These are phyloP conservation scores for Suillus hirtellus DNA, from an alignment of 768 basidiomycete species.

Conservation along the genomic window DNA sequence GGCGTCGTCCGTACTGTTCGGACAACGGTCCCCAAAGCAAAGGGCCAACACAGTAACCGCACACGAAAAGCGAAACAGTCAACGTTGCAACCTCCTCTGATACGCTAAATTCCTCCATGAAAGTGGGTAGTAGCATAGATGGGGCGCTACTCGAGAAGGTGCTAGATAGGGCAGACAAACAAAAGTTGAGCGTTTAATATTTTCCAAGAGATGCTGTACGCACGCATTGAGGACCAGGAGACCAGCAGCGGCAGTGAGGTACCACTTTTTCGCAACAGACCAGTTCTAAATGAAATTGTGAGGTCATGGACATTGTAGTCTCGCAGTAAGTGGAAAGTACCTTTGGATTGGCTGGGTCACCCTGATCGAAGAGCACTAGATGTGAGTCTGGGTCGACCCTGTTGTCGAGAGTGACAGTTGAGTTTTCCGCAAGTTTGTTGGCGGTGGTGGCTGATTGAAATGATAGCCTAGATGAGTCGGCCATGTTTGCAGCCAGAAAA, in stretches of 20 bases:
- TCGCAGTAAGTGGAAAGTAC: constrained; percentile 27
- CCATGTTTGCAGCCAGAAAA: neutral
- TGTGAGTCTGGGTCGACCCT: constrained; percentile 24
- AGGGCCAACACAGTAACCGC: constrained; percentile 69
- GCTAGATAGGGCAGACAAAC: constrained; percentile 30
- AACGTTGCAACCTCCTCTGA: constrained; percentile 52
- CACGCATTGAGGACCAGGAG: constrained; percentile 58
- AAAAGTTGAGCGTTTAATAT: neutral
- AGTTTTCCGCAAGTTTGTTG: neutral
- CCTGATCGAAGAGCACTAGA: constrained; percentile 32
- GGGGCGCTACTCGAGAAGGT: constrained; percentile 67
- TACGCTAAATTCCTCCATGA: constrained; percentile 50
- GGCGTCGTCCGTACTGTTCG: constrained; percentile 57
- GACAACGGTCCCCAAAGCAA: constrained; percentile 59
- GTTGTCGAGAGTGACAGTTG: neutral
- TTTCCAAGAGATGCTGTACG: constrained; percentile 19
- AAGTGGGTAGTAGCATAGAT: constrained; percentile 44
- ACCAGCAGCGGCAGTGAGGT: constrained; percentile 48
- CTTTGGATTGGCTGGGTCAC: constrained; percentile 49
- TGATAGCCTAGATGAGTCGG: neutral
- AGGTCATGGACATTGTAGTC: constrained; percentile 10
- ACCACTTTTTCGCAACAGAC: constrained; percentile 48
- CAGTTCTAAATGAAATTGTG: constrained; percentile 42
- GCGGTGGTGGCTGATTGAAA: neutral
- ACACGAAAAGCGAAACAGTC: constrained; percentile 62